Evolutionary conservation across 78 protist genomes (phyloP).

Genomic region (Dictyostelium purpureum): DNA sequence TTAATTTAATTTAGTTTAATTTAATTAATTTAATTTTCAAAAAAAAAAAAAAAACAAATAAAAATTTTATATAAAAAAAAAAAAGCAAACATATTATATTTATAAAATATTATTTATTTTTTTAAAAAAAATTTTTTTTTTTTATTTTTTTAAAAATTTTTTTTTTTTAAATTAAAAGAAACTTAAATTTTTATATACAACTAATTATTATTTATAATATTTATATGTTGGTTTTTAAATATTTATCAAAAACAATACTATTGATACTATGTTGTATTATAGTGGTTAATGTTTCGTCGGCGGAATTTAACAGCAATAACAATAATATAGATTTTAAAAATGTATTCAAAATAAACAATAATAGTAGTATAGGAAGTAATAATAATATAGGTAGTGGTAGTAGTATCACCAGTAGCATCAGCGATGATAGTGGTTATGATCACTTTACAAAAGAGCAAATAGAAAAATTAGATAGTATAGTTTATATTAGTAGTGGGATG

Average conservation of each 20-base stretch:
- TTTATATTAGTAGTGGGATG: constrained; percentile 26
- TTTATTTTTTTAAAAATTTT: neutral
- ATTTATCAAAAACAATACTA: neutral
- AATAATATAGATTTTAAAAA: too few relatives aligned
- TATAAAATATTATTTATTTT: neutral
- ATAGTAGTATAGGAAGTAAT: neutral
- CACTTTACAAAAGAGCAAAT: constrained; percentile 30
- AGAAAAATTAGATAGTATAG: constrained; percentile 26
- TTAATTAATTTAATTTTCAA: neutral
- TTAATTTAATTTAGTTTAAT: too few relatives aligned
- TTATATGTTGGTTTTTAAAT: too few relatives aligned
- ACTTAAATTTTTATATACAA: too few relatives aligned
- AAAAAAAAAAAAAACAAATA: neutral
- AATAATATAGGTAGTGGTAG: neutral
- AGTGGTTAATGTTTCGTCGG: neutral
- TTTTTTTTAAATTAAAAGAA: too few relatives aligned
- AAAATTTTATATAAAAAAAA: neutral
- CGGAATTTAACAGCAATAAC: neutral
- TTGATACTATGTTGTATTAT: neutral
- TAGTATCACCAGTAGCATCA: neutral
- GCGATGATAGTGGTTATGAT: neutral
- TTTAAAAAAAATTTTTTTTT: neutral
- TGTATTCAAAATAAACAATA: neutral
- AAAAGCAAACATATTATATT: neutral
- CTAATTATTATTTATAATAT: too few relatives aligned